Evolutionary conservation across 768 basidiomycete genomes (phyloP).

Genomic region (Suillus discolor): DNA sequence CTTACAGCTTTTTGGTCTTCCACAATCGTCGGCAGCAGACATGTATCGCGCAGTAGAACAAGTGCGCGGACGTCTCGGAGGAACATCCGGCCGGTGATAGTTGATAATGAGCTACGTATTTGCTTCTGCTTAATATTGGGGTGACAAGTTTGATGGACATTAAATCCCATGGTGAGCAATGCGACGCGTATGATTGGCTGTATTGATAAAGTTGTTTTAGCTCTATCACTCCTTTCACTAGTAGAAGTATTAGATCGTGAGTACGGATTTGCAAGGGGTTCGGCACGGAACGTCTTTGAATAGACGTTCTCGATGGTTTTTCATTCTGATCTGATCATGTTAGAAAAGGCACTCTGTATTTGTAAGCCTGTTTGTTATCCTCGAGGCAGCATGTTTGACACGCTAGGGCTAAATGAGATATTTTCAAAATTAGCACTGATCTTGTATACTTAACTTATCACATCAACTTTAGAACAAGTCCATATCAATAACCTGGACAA

Average conservation of each 20-base stretch:
- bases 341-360: not conserved
- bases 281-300: not conserved
- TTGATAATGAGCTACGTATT: not conserved
- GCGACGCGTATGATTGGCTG: slow-evolving; percentile 12
- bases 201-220: slow-evolving; percentile 7
- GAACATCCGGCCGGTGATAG: slow-evolving; percentile 12
- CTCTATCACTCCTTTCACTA: not conserved
- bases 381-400: not conserved
- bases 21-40: slow-evolving; percentile 47
- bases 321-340: not conserved
- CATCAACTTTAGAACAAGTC: not conserved
- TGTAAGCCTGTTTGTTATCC: slow-evolving; percentile 2
- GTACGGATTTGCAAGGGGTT: not conserved
- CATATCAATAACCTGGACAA: not conserved
- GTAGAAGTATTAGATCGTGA: not conserved
- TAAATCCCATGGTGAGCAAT: slow-evolving; percentile 15
- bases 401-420: not conserved
- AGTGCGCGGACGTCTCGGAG: slow-evolving; percentile 35
- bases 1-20: slow-evolving; percentile 46
- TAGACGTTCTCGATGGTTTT: not conserved
- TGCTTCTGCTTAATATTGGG: not conserved
- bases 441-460: not conserved
- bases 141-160: not conserved
- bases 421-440: not conserved
- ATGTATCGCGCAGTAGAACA: slow-evolving; percentile 71